Base-by-base conservation (phyloP, 257 asterid genomes). In the Solanum tarijense region DNA sequence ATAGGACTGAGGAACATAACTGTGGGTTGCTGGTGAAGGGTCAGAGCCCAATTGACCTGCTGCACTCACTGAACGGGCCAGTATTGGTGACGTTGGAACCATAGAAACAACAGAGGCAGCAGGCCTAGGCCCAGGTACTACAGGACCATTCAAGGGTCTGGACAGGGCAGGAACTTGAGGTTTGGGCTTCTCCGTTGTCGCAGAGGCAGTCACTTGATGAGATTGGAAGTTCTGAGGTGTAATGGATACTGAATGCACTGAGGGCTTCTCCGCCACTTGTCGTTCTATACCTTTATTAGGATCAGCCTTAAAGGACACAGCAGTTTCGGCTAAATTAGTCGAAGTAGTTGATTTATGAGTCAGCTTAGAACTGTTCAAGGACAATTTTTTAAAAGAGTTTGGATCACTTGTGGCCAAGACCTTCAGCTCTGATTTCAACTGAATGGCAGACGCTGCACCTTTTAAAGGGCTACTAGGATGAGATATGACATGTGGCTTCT, bases 131-230 rank as follows among this genome's bases (percentile, higher is more conserved):
- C 91, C 93, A 25, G 94, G 94, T n/a, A 91, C 84, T 75, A 93
- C 65, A 89, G 99, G 98, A 88, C 96, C 96, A 88, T 98, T 97
- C 89, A 92, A 90, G 23, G 99, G 98, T 91, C 98, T 95, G 23
- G 98, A 94, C 92, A 93, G 83, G 79, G 88, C 89, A 38, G 95
- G 91, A 35, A 89, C 84, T n/a, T 92, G 92, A 10, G 90, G 88
- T 29, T 90, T 87, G 87, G 92, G 86, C 91, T 91, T 96, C 18
- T 92, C 96, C 32, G 89, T 82, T 27, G 91, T 87, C 29, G 39
- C 86, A 52, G 92, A 87, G 66, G 55, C 83, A 43, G 91, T 88
- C 83, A 60, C 85, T 65, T 89, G 91, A 62, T 85, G 88, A 58
- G 91, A 58, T 41, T 84, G 78, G 88, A 86, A 65, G 90, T 92